phyloP scores from a whole-genome alignment of 208 protist species.

The Trypanosoma cruzi region DNA sequence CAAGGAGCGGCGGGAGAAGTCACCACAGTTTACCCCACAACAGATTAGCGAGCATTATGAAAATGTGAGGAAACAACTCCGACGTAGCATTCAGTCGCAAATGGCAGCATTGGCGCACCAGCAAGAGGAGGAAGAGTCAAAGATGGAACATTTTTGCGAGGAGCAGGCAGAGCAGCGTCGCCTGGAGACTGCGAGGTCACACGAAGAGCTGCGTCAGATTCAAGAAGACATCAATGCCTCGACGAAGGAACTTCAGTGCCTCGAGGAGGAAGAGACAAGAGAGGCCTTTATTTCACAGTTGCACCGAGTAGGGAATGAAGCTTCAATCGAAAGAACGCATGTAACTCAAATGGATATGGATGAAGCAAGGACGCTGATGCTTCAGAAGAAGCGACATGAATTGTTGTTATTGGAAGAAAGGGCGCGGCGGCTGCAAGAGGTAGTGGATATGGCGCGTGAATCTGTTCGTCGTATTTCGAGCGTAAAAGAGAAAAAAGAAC shows the following conservation, averaged over 20 bases:
- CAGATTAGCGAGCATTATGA: background rate
- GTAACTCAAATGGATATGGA: background rate
- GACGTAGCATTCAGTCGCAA: background rate
- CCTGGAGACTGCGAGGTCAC: too few relatives aligned
- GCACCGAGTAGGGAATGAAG: background rate
- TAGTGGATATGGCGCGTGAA: background rate
- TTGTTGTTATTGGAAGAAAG: background rate
- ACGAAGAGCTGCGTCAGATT: background rate
- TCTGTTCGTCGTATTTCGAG: background rate
- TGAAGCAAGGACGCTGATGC: background rate
- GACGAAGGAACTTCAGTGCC: background rate
- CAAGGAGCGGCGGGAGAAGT: background rate
- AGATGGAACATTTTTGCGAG: background rate
- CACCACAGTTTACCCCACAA: constrained; percentile 5
- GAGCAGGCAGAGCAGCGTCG: background rate
- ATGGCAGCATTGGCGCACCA: background rate
- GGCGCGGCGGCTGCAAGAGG: background rate
- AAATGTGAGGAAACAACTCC: background rate
- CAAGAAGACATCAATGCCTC: constrained; percentile 3
- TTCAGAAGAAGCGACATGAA: background rate
- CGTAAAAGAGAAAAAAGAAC: background rate
- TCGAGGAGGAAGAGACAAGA: background rate
- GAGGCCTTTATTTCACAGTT: background rate
- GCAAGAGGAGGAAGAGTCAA: background rate
- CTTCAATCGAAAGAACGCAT: background rate